phyloP scores from a whole-genome alignment of 2,329 filamentous ascomycete species.

The Aspergillus udagawae region DNA sequence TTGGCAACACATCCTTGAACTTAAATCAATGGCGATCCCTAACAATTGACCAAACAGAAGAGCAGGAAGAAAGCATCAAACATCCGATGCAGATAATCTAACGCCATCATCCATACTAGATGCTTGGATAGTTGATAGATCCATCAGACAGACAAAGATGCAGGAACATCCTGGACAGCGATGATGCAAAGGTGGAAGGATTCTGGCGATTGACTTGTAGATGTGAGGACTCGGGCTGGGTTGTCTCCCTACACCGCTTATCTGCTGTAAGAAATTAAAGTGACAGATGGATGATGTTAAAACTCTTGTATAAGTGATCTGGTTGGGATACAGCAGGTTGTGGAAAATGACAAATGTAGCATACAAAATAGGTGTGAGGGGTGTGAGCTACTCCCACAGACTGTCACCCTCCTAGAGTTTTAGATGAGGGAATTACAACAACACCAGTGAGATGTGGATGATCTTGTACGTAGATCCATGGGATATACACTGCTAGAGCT shows the following conservation, averaged over 20 bases:
- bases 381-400: not conserved
- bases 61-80: constrained; percentile 3
- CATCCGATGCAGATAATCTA: constrained; percentile 5
- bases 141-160: not conserved
- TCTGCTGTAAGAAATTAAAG: not conserved
- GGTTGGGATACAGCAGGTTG: not conserved
- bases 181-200: not conserved
- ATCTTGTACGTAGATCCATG: not conserved
- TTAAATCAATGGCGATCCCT: not conserved
- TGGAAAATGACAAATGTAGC: not conserved
- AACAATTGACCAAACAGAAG: not conserved
- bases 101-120: not conserved
- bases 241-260: constrained; percentile 4
- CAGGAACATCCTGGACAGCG: not conserved
- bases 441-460: not conserved
- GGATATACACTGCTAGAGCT: not conserved
- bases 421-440: not conserved
- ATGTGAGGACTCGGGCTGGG: not conserved
- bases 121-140: not conserved
- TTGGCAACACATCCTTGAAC: not conserved
- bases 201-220: not conserved
- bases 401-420: not conserved
- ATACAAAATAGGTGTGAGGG: not conserved
- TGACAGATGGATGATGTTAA: constrained; percentile 1
- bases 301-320: not conserved